Base-by-base conservation (phyloP, 1,284 basidiomycete genomes). In the Lignosus rhinocerotis region DNA sequence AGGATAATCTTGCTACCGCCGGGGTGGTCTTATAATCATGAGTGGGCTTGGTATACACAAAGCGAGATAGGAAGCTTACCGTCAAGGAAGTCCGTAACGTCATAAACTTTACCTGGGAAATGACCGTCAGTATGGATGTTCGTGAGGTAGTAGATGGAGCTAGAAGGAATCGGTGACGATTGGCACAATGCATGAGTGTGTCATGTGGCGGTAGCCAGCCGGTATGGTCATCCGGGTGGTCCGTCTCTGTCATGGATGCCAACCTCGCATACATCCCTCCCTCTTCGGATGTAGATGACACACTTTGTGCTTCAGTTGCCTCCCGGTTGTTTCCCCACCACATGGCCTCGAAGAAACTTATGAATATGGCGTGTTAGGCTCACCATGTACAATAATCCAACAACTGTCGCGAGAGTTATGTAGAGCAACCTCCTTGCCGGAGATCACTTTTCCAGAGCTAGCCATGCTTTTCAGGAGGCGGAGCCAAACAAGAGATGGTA, bases 351-450 rank as follows among this genome's bases (percentile, higher is more conserved):
- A 43, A 16, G 21, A 25, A 19, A 60, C 61, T 6, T 55, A 61
- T 50, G 21, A 16, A 41, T 2, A 17, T 30, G 4, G 19, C 25
- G 25, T 25, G 25, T 25, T 25, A 25, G 33, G 58, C 64, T 51
- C 63, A 87, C 90, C 92, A 72, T 94, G 92, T 2, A 96, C 86
- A 56, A 94, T 92, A 65, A 95, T 92, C 92, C 92, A 94, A 62
- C 93, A 94, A 62, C 86, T 69, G 49, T 66, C 64, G 34, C 66
- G 74, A 44, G 66, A 80, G 70, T 87, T 89, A 70, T 93, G 91
- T 68, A 81, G 74, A 8, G 86, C 84, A 17, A 93, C 86, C 59
- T 87, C 80, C 61, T 83, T 75, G 30, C 81, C 82, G 39, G 84
- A 82, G 19, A 85, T 44, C 2, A 50, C 31, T 46, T 58, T 65